Conservation (phyloP, 805 yeast genomes). For the Priceomyces medius region DNA sequence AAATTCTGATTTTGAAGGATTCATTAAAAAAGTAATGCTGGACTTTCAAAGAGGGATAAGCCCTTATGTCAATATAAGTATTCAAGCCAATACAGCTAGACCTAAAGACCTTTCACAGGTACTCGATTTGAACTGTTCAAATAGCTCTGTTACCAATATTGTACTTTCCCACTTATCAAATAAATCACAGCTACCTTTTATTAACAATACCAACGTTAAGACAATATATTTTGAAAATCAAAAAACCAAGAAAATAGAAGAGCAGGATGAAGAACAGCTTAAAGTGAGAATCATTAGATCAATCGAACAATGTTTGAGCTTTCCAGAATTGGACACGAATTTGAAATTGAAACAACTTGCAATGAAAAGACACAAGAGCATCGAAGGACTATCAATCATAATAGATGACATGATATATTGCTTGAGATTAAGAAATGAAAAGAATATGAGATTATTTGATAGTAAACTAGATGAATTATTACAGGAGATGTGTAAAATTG, state of each 20-base stretch:
- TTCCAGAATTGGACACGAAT: slow-evolving; percentile 1
- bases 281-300: neutral
- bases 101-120: neutral
- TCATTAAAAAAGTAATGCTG: neutral
- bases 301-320: slow-evolving; percentile 3
- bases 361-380: neutral
- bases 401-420: slow-evolving; percentile 3
- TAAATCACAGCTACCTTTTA: neutral
- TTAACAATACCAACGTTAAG: neutral
- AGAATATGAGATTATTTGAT: slow-evolving; percentile 4
- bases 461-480: slow-evolving; percentile 1
- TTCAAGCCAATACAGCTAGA: neutral
- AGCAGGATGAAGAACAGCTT: neutral
- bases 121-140: neutral
- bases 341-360: neutral
- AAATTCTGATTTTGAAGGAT: neutral
- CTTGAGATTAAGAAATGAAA: slow-evolving; percentile 2
- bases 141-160: neutral
- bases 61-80: neutral
- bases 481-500: neutral
- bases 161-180: slow-evolving; percentile 2
- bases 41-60: neutral
- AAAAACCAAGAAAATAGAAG: neutral
- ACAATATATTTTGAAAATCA: neutral
- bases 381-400: neutral